phyloP scores from a whole-genome alignment of 1,284 basidiomycete genomes.

The Stygiomarasmius scandens region DNA sequence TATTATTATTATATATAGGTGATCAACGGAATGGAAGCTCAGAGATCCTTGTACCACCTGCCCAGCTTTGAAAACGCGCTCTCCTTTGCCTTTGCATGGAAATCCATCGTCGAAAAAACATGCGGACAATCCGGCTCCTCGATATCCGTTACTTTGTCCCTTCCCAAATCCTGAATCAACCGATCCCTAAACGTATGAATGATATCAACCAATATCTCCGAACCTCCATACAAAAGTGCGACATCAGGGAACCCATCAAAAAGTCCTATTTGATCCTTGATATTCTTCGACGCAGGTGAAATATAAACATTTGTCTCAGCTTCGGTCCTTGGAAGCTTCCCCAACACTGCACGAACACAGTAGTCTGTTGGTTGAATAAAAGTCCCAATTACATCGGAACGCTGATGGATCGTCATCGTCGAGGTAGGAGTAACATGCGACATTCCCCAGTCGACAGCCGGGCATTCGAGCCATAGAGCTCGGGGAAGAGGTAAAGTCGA shows the following conservation, averaged over 20 bases:
- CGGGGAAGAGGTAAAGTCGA: conserved; percentile 31
- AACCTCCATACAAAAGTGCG: neutral
- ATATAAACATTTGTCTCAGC: neutral
- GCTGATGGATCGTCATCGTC: neutral
- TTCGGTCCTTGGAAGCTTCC: neutral
- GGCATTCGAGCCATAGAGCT: conserved; percentile 40
- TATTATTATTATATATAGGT: too few species aligned
- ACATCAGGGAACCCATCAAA: neutral
- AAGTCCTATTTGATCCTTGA: neutral
- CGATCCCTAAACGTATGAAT: neutral
- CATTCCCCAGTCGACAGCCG: conserved; percentile 39
- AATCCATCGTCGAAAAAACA: neutral
- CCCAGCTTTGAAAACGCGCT: neutral
- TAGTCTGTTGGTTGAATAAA: neutral
- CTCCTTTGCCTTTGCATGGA: neutral
- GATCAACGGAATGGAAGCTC: neutral
- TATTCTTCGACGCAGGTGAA: neutral
- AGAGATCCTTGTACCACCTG: neutral
- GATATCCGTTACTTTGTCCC: neutral
- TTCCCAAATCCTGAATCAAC: neutral
- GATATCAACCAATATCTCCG: neutral
- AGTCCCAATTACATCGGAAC: neutral
- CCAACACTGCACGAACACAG: neutral
- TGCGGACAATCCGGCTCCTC: neutral
- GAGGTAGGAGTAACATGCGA: conserved; percentile 2